Percentiles rank a stretch among this genome's conserved stretches.
These are phyloP conservation scores for Aureobasidium sp. DNA, from an alignment of 2,329 filamentous ascomycete genomes.

Conservation along the genomic window DNA sequence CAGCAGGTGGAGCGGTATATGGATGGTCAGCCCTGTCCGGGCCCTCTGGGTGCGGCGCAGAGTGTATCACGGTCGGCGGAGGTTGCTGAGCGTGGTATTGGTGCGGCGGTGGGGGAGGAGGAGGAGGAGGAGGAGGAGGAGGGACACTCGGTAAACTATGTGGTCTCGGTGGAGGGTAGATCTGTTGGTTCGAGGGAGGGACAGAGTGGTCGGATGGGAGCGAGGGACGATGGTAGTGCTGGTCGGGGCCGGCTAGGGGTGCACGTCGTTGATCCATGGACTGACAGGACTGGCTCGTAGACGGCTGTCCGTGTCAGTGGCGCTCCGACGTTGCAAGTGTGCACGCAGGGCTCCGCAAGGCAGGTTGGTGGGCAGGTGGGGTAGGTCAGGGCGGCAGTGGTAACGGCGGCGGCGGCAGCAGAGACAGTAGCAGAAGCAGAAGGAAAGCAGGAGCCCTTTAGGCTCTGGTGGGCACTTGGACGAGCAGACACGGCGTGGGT, in stretches of 20 bases:
- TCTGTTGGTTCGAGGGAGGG: conserved; percentile 15
- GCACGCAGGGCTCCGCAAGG: conserved; percentile 1
- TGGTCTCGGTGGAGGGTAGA: conserved; percentile 17
- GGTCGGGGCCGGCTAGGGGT: conserved; percentile 13
- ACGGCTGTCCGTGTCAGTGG: conserved; percentile 10
- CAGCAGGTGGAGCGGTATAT: conserved; percentile 27
- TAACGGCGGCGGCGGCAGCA: not conserved
- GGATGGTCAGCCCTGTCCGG: conserved; percentile 24
- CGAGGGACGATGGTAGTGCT: conserved; percentile 14
- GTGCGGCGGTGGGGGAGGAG: conserved; percentile 17
- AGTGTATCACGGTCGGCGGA: conserved; percentile 15
- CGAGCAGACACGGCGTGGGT: not conserved
- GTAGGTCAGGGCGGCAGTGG: not conserved
- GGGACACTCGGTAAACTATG: conserved; percentile 10
- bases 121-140: conserved; percentile 11
- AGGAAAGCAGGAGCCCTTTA: not conserved
- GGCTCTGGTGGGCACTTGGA: not conserved
- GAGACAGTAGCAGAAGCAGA: not conserved
- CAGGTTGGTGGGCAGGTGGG: conserved; percentile 2
- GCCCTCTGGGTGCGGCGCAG: conserved; percentile 20
- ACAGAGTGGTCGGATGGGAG: conserved; percentile 2
- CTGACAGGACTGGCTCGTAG: not conserved
- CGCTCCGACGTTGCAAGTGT: conserved; percentile 9
- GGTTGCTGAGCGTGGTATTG: conserved; percentile 19
- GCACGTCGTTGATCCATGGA: conserved; percentile 10